Conservation (phyloP, 768 basidiomycete species). For the Pleurotus pulmonarius region DNA sequence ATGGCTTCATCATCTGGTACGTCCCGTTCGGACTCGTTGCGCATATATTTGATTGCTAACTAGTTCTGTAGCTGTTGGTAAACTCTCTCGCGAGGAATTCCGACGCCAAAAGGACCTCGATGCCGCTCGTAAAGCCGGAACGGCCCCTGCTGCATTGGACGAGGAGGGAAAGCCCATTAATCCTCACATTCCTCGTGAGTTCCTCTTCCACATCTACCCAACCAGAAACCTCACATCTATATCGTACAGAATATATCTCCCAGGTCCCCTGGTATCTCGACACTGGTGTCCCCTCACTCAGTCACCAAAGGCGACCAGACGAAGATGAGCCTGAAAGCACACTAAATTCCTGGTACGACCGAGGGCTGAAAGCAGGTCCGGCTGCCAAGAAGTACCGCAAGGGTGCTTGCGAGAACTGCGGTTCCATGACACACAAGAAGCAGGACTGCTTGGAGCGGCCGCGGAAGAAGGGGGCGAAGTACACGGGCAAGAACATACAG, state of each 20-base stretch:
- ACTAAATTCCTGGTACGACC: conserved; percentile 89
- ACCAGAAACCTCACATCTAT: not conserved
- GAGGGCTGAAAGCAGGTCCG: conserved; percentile 79
- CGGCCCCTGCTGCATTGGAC: conserved; percentile 93
- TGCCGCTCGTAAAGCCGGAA: conserved; percentile 97
- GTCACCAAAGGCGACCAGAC: conserved; percentile 85
- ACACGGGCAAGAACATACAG: conserved; percentile 83
- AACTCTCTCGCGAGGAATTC: conserved; percentile 92
- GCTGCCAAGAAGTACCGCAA: conserved; percentile 96
- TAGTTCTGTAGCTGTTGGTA: conserved; percentile 51
- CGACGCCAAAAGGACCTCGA: conserved; percentile 95
- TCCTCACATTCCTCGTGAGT: conserved; percentile 95
- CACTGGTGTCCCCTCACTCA: conserved; percentile 88
- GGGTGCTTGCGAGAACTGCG: conserved; percentile 99
- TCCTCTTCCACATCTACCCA: not conserved
- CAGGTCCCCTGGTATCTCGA: conserved; percentile 99
- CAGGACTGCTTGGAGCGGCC: conserved; percentile 95
- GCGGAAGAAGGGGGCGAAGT: conserved; percentile 93
- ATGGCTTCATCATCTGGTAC: conserved; percentile 7
- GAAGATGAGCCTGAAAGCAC: conserved; percentile 51
- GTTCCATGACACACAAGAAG: conserved; percentile 90
- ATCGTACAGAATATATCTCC: conserved; percentile 85
- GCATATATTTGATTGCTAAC: not conserved
- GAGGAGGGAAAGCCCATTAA: conserved; percentile 96
- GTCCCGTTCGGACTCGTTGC: not conserved